phyloP scores from a whole-genome alignment of 1,284 basidiomycete species.

The Marasmius fiardii region DNA sequence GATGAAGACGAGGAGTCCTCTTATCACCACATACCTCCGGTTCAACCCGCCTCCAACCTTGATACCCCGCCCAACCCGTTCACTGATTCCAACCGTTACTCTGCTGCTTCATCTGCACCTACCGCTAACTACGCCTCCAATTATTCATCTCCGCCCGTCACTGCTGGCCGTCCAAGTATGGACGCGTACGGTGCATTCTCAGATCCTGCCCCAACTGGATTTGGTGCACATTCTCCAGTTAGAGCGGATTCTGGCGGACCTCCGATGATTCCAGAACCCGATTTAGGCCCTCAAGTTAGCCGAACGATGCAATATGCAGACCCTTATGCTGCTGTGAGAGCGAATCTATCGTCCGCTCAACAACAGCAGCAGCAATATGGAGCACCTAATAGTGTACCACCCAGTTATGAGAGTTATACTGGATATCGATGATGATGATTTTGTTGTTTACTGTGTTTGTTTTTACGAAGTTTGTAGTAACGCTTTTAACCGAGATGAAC shows the following conservation, averaged over 20 bases:
- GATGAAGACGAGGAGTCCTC: constrained; percentile 49
- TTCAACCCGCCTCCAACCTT: constrained; percentile 23
- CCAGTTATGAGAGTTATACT: constrained; percentile 48
- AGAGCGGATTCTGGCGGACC: constrained; percentile 20
- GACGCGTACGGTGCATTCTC: constrained; percentile 87
- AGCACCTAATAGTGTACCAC: constrained; percentile 30
- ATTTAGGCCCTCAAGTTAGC: constrained; percentile 55
- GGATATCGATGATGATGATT: constrained; percentile 32
- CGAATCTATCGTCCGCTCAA: constrained; percentile 35
- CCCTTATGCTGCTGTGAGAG: constrained; percentile 74
- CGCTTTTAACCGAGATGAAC: background rate
- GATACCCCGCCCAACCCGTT: constrained; percentile 47
- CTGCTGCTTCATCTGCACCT: constrained; percentile 27
- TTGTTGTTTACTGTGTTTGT: background rate
- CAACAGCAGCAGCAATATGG: constrained; percentile 20
- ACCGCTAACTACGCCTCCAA: constrained; percentile 30
- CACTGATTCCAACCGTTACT: constrained; percentile 49
- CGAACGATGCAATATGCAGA: constrained; percentile 88
- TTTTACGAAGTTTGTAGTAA: background rate
- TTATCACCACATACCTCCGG: constrained; percentile 41
- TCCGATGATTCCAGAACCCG: constrained; percentile 33
- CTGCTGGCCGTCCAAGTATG: constrained; percentile 62
- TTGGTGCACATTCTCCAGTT: constrained; percentile 24
- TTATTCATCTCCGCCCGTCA: constrained; percentile 22
- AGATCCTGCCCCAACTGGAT: constrained; percentile 75